Evolutionary conservation across 2,329 filamentous ascomycete species (phyloP).

Genomic region (Chaetomiaceae sp.): DNA sequence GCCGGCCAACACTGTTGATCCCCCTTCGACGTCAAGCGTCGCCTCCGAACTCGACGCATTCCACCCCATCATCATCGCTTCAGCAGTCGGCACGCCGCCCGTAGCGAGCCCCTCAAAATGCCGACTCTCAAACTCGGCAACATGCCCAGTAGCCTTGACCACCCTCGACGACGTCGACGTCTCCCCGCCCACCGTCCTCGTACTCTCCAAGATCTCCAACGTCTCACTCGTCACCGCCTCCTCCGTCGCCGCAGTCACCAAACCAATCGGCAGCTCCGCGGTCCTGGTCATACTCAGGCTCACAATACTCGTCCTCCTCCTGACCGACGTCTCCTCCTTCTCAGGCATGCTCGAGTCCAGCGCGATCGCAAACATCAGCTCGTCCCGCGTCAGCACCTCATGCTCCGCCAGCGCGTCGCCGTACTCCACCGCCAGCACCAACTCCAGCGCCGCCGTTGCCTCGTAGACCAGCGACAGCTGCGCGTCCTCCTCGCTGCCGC

Average conservation of each 20-base stretch:
- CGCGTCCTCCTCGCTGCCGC: constrained; percentile 6
- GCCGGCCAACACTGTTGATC: no score
- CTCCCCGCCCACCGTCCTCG: neutral
- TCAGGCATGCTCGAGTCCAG: constrained; percentile 13
- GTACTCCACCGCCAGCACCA: constrained; percentile 13
- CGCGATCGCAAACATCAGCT: constrained; percentile 12
- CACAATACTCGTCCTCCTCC: neutral
- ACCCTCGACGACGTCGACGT: constrained; percentile 1
- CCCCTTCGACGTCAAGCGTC: no score
- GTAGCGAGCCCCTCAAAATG: neutral
- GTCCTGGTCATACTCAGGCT: constrained; percentile 3
- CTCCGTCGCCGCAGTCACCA: neutral
- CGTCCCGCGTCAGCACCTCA: constrained; percentile 1
- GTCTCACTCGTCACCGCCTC: constrained; percentile 9
- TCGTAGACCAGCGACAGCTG: constrained; percentile 11
- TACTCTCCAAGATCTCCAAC: neutral
- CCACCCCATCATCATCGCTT: neutral
- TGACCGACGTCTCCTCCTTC: constrained; percentile 8
- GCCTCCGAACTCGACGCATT: no score
- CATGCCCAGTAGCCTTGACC: neutral
- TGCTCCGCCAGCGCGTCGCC: neutral
- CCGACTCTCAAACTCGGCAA: no score
- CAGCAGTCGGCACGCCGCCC: neutral
- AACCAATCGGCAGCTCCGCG: neutral
- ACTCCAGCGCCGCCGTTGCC: constrained; percentile 7